Evolutionary conservation across 192 early-diverging fungal genomes (phyloP).

Genomic region (Dimargaris xerosporica): DNA sequence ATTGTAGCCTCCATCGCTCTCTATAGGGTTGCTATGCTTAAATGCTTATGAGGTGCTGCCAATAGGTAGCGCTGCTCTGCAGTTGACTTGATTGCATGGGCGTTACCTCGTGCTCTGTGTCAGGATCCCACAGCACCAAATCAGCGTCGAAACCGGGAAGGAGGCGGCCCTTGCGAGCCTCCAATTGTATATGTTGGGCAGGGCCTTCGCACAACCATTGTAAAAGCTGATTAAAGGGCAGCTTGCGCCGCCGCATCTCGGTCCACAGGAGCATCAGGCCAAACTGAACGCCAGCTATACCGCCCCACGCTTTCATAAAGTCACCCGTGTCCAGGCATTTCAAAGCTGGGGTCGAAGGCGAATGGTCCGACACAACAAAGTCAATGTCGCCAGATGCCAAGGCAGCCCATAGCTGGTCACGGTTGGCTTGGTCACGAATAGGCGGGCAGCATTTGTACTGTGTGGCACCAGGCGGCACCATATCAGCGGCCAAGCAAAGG

Average conservation of each 20-base stretch:
- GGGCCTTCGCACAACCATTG: conserved; percentile 50
- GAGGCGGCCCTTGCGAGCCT: conserved; percentile 51
- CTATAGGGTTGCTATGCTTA: too few relatives aligned
- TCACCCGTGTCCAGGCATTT: conserved; percentile 56
- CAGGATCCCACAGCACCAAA: conserved; percentile 63
- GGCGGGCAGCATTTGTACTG: conserved; percentile 81
- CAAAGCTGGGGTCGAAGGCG: conserved; percentile 62
- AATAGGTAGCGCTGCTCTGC: too few relatives aligned
- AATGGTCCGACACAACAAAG: conserved; percentile 71
- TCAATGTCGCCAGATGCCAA: conserved; percentile 64
- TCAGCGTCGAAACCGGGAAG: conserved; percentile 56
- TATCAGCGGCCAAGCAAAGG: conserved; percentile 47
- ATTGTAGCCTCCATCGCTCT: too few relatives aligned
- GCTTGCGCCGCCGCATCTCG: conserved; percentile 48
- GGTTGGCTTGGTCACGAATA: conserved; percentile 52
- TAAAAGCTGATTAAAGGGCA: conserved; percentile 37
- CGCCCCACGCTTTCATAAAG: conserved; percentile 69
- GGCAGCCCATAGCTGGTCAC: conserved; percentile 54
- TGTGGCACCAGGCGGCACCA: conserved; percentile 48
- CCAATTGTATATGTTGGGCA: conserved; percentile 40
- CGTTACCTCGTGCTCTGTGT: conserved; percentile 38
- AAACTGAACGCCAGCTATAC: conserved; percentile 64
- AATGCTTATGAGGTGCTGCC: too few relatives aligned
- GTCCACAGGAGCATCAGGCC: conserved; percentile 69
- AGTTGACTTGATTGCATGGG: conserved; percentile 19